A percentile compares a stretch with the other conserved stretches of the same genome.
phyloP scores from a whole-genome alignment of 106 monocot species.

The Allium sativum region DNA sequence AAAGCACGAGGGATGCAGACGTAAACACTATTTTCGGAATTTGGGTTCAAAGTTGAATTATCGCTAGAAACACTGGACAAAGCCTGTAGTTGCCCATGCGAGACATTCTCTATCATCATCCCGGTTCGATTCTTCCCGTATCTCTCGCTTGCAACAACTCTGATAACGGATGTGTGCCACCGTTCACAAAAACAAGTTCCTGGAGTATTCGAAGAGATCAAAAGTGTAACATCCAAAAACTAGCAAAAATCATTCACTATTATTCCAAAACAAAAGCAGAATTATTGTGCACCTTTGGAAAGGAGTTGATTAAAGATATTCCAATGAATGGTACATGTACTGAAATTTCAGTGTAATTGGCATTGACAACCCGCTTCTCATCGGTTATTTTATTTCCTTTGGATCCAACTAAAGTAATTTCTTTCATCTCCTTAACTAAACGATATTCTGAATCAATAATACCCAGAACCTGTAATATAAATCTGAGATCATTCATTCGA shows the following conservation, averaged over 20 bases:
- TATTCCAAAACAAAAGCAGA: not conserved
- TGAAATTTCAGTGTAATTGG: constrained; percentile 41
- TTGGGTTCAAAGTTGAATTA: constrained; percentile 34
- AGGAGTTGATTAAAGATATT: constrained; percentile 70
- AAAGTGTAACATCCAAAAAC: not conserved
- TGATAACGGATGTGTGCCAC: constrained; percentile 65
- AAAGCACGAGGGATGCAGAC: constrained; percentile 79
- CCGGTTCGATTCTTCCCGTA: not conserved
- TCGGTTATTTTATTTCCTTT: constrained; percentile 33
- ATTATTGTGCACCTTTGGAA: constrained; percentile 55
- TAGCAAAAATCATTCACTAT: too few species aligned
- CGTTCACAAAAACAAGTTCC: constrained; percentile 80
- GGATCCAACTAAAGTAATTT: constrained; percentile 29
- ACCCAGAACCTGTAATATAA: constrained; percentile 71
- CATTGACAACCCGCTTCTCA: constrained; percentile 27
- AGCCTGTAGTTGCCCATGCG: constrained; percentile 93
- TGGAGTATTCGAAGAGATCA: too few species aligned
- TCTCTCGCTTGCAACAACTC: constrained; percentile 48
- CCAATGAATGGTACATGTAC: constrained; percentile 68
- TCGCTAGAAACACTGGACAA: constrained; percentile 69
- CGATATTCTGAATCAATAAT: constrained; percentile 78
- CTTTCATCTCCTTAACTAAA: constrained; percentile 43
- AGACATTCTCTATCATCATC: constrained; percentile 66
- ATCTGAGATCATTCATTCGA: constrained; percentile 3
- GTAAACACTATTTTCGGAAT: constrained; percentile 46